These are phyloP conservation scores for Nothophytophthora sp. DNA, from an alignment of 352 stramenopile genomes.

Conservation along the genomic window DNA sequence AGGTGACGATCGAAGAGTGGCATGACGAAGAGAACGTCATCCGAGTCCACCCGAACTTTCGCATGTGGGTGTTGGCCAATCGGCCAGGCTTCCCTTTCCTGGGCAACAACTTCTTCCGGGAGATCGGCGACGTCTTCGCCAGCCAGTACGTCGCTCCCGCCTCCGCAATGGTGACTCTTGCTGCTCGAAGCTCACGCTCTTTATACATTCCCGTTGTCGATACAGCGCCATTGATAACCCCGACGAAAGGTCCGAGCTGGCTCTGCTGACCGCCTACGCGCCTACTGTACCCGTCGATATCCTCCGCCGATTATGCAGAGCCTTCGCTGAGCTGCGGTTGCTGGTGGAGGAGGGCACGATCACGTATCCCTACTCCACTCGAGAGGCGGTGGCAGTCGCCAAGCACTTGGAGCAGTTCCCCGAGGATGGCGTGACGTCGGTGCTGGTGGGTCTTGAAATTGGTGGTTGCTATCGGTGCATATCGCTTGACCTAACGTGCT, in stretches of 20 bases:
- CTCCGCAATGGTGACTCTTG: too few relatives aligned
- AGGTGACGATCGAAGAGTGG: conserved; percentile 66
- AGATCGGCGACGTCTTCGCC: conserved; percentile 95
- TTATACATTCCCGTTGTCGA: too few relatives aligned
- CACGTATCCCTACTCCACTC: conserved; percentile 94
- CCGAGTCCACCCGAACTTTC: conserved; percentile 91
- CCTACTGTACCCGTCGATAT: conserved; percentile 76
- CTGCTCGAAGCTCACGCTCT: too few relatives aligned
- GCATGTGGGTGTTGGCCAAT: conserved; percentile 95
- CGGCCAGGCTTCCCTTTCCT: conserved; percentile 96
- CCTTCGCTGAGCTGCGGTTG: conserved; percentile 91
- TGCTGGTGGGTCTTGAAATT: conserved; percentile 70
- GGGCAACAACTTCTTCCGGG: conserved; percentile 96
- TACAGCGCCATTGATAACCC: conserved; percentile 90
- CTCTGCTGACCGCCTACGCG: conserved; percentile 90
- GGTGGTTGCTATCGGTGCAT: too few relatives aligned
- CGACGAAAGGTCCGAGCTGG: conserved; percentile 90
- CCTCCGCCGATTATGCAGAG: conserved; percentile 80
- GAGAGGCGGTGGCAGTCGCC: conserved; percentile 93
- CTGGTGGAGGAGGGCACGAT: conserved; percentile 90
- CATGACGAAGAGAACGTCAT: conserved; percentile 84
- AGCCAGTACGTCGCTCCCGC: conserved; percentile 89
- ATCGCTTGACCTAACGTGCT: too few relatives aligned
- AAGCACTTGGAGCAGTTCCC: conserved; percentile 95
- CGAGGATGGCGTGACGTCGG: conserved; percentile 84